Evolutionary conservation across 805 yeast genomes (phyloP), one percentile per base, ranked within the genome.

Genomic region (Myxozyma mucilagina): DNA sequence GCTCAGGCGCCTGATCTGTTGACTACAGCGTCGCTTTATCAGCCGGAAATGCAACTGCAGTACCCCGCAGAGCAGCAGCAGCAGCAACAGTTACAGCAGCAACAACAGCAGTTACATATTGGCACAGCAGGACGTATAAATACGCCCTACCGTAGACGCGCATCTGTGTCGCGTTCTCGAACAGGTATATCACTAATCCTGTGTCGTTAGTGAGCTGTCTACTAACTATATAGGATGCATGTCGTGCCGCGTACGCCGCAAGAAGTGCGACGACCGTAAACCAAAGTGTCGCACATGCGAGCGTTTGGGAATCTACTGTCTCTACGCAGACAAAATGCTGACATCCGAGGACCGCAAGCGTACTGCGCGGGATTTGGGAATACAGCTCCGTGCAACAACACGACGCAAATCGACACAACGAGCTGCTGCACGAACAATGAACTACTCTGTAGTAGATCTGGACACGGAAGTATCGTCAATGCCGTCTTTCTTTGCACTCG

Each of bases 201-300:
- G 8, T 18, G 16, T 38, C 34, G 4, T 39, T 50, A 31, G 13
- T 35, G 13, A 14, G 44, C 45, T 20, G 39, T 18, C 20, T n/a
- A 16, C 44, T 52, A 7, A n/a, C 38, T 18, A 6, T 18, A 16
- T 41, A 60, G 65, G 65, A 24, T 61, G 65, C 53, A 58, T 63
- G 65, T 53, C 53, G 13, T 61, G 65, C 54, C 62, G 65, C 20
- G 35, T 59, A 43, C 62, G 65, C 39, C 59, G 63, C 51, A 61
- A 61, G 34, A 61, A 61, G 48, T 61, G 65, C 55, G 44, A 61
- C 36, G 59, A 59, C 39, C 52, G 62, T 24, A 58, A 50, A 29
- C 65, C 65, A 0, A 39, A 11, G 24, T 61, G 65, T 42, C 34
- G 34, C 8, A 44, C 60, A 16, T 61, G 65, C 43, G 55, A 39